Evolutionary conservation across 768 basidiomycete species (phyloP), one percentile per base, ranked within the genome.

Genomic region (Brasilioporus rufonigricans): DNA sequence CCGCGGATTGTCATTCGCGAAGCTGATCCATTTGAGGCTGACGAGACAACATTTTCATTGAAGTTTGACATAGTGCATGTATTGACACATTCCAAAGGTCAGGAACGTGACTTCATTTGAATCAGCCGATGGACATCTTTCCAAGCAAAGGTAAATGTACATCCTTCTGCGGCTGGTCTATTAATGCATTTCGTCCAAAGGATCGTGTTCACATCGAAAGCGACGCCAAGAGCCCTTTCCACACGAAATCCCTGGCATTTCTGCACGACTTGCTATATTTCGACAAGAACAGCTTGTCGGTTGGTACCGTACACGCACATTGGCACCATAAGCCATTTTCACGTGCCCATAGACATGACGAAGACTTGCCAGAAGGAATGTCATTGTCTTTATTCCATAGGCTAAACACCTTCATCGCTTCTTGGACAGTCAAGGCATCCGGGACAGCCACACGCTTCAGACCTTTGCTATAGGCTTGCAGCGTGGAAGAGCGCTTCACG

Each of bases 181-280:
- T 44, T 8, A 9, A 14, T 24, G 23, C 5, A 13, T 14, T 12
- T 23, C 4, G 12, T 9, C 19, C 23, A 23, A 40, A 23, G 9
- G 10, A 5, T 23, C 3, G 35, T 1, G 48, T 35, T 69, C 59
- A 70, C 19, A 36, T 52, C 53, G 65, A 60, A 48, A 71, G 41
- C 43, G 71, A 64, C 50, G 62, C 52, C 64, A 84, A 64, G 47
- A 89, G 61, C 2, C 85, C 86, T 47, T 80, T 82, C 80, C 81
- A 82, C 38, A 90, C 86, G 61, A 95, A 91, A 53, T 87, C 84
- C 56, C 87, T 76, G 13, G 91, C 77, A 68, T 93, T 93, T 40
- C 92, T 92, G 50, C 78, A 79, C 8, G 87, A 80, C 63, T 91
- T 87, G 1, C 82, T 80, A 59, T 89, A 93, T 68, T 90, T 91